Evolutionary conservation across 2,329 filamentous ascomycete species (phyloP), one percentile per base, ranked within the genome.

Genomic region (Capronia coronata): DNA sequence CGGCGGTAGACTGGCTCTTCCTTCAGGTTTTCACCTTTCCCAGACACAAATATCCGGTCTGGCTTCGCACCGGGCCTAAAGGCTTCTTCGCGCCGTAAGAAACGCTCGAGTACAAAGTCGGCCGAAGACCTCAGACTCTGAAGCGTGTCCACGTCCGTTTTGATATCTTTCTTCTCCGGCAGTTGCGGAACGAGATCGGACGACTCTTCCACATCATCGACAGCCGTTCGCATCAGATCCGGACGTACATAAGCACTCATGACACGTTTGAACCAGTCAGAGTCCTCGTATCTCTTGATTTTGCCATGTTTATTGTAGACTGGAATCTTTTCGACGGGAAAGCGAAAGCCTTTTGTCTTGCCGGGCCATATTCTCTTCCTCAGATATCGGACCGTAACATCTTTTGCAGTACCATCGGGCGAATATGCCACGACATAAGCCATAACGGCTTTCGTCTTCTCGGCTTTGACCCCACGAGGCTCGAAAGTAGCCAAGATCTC

Each of bases 61-160:
- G 86, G 78, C 43, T 79, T 71, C 0, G 89, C 82, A 1, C 71
- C 76, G 0, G 83, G 79, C 9, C 82, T 72, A 2, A 98, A 74
- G 0, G 91, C 93, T 70, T 98, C 91, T 68, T 98, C 93, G 32
- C 93, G 83, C 59, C 88, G 88, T 9, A 97, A 73, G 63, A 97
- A 91, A 2, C 91, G 78, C 61, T 86, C 84, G 2, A 98, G 76
- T 0, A 90, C 86, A 63, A 85, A 96, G 18, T 96, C 87, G 1
- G 85, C 77, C 0, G 87, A 94, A 46, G 83, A 78, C 62, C 94
- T 94, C 69, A 94, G 91, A 63, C 86, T 91, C 62, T 94, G 87
- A 2, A 97, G 69, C 0, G 88, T 94, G 64, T 90, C 86, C 39
- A 84, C 82, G 19, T 86, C 84, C 62, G 87, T 84, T 50, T 83